Percentiles rank a stretch among this genome's conserved stretches.
These are phyloP conservation scores for Yueomyces sp. DNA, from an alignment of 805 yeast genomes.

Conservation along the genomic window DNA sequence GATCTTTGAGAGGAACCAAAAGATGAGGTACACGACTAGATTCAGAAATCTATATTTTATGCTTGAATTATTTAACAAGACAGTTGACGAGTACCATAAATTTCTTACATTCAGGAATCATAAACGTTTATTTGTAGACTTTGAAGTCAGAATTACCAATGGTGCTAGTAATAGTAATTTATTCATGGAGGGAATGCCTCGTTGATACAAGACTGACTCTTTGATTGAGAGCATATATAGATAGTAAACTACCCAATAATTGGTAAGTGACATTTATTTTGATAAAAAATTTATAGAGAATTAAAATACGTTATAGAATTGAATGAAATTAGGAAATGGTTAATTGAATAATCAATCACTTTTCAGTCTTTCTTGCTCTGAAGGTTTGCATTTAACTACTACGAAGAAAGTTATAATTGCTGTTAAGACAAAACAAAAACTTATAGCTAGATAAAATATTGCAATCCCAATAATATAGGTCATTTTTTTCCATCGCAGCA, in stretches of 20 bases:
- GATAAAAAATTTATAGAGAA: no score
- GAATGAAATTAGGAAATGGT: no score
- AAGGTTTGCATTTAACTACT: no score
- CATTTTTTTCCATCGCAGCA: constrained; percentile 14
- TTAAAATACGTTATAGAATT: no score
- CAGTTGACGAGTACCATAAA: constrained; percentile 9
- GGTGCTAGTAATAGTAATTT: neutral
- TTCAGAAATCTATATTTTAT: constrained; percentile 6
- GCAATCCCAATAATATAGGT: constrained; percentile 14
- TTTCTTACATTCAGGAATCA: constrained; percentile 6
- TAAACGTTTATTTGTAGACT: constrained; percentile 10
- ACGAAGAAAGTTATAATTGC: constrained; percentile 7
- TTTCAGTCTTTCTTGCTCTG: no score
- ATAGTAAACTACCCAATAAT: no score
- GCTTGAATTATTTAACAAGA: constrained; percentile 10
- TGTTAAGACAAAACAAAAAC: constrained; percentile 9
- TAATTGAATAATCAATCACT: no score
- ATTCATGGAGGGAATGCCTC: no score
- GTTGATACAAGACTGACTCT: no score
- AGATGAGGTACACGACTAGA: constrained; percentile 6
- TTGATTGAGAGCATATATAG: no score
- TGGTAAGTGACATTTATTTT: no score
- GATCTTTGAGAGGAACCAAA: neutral
- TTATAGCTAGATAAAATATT: constrained; percentile 8
- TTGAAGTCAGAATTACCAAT: constrained; percentile 6